Base-by-base conservation (phyloP, 768 basidiomycete species). In the Leucocoprinus sp. region DNA sequence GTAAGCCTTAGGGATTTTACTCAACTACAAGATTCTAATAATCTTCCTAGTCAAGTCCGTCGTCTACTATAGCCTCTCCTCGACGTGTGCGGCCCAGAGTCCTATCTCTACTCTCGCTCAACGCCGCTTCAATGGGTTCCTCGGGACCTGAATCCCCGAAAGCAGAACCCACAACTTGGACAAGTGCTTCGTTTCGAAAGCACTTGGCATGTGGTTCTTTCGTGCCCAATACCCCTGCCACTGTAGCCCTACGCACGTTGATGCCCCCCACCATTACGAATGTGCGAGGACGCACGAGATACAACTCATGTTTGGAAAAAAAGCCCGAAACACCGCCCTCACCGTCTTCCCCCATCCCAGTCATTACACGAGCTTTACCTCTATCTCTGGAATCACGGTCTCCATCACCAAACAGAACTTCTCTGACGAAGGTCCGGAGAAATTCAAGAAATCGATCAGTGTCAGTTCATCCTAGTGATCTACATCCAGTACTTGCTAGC, bases 401-500 rank as follows among this genome's bases (percentile, higher is more conserved):
- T 17, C 28, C 42, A 37, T 52, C 52, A 8, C 53, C 53, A 27
- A 26, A 42, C n/a, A 34, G 51, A 46, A 40, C 42, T 24, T 50
- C 28, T 48, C 27, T 50, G 51, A 42, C 43, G 46, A 48, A 50
- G 54, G 22, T 57, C 54, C 18, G 53, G 54, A 36, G 46, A 35
- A 8, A 48, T 12, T 42, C 46, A 15, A 39, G 34, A 18, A 41
- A 49, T 49, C 21, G 37, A 40, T 21, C 48, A 35, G 21, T 23
- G 4, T 42, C 46, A 5, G 31, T 8, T 11, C 46, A 36, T 4
- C 31, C 42, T 6, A 47, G 54, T 18, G 55, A 54, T 26, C 55
- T 70, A n/a, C 61, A 77, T 51, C 72, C 78, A 2, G 66, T 76
- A 19, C 64, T 82, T 1, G 69, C 68, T 11, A 65, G 63, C 2